Conservation (phyloP, 108 stramenopile species). For the Conticribra guillardii region DNA sequence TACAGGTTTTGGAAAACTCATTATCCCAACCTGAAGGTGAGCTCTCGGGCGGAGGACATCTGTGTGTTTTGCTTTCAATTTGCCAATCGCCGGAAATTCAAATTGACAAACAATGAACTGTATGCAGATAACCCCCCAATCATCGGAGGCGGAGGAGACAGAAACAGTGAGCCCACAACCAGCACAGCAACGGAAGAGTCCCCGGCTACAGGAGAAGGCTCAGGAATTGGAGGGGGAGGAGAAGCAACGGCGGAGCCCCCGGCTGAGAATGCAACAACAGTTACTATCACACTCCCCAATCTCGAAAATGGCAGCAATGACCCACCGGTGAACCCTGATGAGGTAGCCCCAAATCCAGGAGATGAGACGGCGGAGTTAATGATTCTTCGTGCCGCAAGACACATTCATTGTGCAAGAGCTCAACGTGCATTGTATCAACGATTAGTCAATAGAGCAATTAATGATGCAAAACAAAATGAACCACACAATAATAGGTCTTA, state of each 20-base stretch:
- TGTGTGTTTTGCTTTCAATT: not conserved
- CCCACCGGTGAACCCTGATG: no score
- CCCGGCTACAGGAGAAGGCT: no score
- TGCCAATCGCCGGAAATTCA: not conserved
- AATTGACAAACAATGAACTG: not conserved
- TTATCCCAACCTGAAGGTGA: not conserved
- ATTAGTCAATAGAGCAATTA: not conserved
- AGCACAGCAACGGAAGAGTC: no score
- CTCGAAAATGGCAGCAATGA: not conserved
- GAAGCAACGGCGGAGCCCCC: no score
- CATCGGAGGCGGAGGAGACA: not conserved
- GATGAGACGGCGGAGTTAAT: slow-evolving; percentile 4
- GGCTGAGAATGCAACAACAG: no score
- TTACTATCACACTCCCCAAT: no score
- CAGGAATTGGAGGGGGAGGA: no score
- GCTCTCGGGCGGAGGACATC: not conserved
- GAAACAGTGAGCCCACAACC: no score
- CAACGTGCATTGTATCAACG: not conserved
- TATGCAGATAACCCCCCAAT: not conserved
- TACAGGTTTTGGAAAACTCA: not conserved
- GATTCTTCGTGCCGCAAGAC: not conserved
- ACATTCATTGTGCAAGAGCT: slow-evolving; percentile 3
- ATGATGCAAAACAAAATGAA: not conserved
- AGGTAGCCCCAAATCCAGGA: not conserved
- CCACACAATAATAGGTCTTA: not conserved